Conservation (phyloP, 2,329 filamentous ascomycete species). For the Aspergillus sp. region DNA sequence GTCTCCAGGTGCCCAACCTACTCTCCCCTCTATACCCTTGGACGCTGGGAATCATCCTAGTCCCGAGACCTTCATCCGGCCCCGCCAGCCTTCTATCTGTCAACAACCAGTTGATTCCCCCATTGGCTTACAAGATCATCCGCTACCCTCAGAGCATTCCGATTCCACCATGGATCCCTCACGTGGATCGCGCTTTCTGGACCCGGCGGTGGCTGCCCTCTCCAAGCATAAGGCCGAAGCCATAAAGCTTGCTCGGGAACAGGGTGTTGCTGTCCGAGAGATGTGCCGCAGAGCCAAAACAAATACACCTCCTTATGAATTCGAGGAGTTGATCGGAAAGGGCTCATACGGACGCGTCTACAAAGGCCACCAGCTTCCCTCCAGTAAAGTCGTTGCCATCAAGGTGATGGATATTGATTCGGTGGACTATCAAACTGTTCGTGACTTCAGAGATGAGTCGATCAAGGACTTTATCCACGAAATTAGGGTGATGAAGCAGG, state of each 20-base stretch:
- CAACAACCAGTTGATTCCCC: background rate
- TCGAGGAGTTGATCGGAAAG: slow-evolving; percentile 55
- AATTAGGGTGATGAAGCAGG: slow-evolving; percentile 62
- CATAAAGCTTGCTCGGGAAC: slow-evolving; percentile 49
- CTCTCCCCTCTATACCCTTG: background rate
- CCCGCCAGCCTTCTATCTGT: background rate
- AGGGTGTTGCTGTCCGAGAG: slow-evolving; percentile 47
- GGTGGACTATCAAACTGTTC: slow-evolving; percentile 48
- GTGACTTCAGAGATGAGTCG: slow-evolving; percentile 51
- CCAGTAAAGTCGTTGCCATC: slow-evolving; percentile 50
- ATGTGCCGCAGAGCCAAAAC: slow-evolving; percentile 50
- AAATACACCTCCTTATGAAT: slow-evolving; percentile 49
- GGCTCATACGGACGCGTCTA: slow-evolving; percentile 55
- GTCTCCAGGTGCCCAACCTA: background rate
- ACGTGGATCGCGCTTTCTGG: slow-evolving; percentile 38
- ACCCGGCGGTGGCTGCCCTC: slow-evolving; percentile 47
- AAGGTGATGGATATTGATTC: slow-evolving; percentile 55
- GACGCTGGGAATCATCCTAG: too few species aligned
- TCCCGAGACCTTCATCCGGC: background rate
- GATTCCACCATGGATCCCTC: slow-evolving; percentile 20
- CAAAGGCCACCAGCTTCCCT: slow-evolving; percentile 47
- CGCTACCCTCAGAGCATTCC: background rate
- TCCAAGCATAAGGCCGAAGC: slow-evolving; percentile 53
- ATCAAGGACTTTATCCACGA: slow-evolving; percentile 62
- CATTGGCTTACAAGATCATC: background rate